These are phyloP conservation scores for Fusarium sp. DNA, from an alignment of 2,329 filamentous ascomycete species.

Conservation along the genomic window DNA sequence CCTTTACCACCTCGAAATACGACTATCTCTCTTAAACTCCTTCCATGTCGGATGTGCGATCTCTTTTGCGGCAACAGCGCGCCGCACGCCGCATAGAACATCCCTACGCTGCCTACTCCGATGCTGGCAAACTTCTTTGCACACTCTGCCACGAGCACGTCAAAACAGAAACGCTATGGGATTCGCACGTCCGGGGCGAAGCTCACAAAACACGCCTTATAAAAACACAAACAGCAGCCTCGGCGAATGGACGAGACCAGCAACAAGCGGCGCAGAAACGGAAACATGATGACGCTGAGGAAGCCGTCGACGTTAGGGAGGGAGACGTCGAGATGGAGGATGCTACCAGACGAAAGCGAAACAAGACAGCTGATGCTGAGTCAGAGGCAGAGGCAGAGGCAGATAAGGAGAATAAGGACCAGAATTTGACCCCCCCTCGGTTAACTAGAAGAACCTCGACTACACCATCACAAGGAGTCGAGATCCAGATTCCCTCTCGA, in stretches of 20 bases:
- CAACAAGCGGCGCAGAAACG: conserved; percentile 45
- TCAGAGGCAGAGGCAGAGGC: conserved; percentile 29
- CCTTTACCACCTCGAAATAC: conserved; percentile 6
- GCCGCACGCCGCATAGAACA: conserved; percentile 77
- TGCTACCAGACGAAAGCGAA: conserved; percentile 56
- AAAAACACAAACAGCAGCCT: conserved; percentile 35
- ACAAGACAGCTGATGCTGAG: conserved; percentile 50
- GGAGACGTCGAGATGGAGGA: conserved; percentile 51
- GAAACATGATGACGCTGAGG: conserved; percentile 49
- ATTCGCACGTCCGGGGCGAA: conserved; percentile 64
- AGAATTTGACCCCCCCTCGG: conserved; percentile 52
- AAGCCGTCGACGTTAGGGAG: conserved; percentile 37
- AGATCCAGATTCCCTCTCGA: conserved; percentile 70
- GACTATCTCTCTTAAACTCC: background rate
- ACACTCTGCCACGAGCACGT: conserved; percentile 70
- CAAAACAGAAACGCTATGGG: conserved; percentile 74
- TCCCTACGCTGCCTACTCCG: conserved; percentile 72
- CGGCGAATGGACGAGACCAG: conserved; percentile 26
- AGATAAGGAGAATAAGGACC: conserved; percentile 36
- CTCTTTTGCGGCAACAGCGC: conserved; percentile 80
- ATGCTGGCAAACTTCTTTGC: conserved; percentile 73
- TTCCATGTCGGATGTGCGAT: conserved; percentile 79
- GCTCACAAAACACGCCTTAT: conserved; percentile 50
- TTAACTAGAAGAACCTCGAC: conserved; percentile 59
- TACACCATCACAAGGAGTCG: conserved; percentile 64